Base-by-base conservation (phyloP, 306 rosid genomes). In the Dalbergia cochinchinensis region DNA sequence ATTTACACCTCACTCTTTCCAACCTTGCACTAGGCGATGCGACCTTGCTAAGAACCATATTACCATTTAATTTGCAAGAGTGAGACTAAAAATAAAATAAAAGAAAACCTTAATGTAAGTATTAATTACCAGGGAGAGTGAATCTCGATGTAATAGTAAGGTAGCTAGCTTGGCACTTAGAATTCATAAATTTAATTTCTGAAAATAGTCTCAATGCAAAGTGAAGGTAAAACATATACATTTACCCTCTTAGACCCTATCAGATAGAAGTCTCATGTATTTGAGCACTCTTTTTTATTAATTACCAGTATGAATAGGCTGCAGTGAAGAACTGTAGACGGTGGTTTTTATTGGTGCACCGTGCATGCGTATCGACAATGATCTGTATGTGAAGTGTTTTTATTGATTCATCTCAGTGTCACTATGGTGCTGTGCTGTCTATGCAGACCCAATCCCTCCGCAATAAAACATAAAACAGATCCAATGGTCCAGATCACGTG, bases 351-450 rank as follows among this genome's bases (percentile, higher is more conserved):
- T 59, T 59, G 82, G 74, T 41, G 83, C 84, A 74, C 22, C 22
- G 22, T 20, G 22, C 22, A 20, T 84, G 89, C 83, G 61, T 50
- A 75, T 87, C 11, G 45, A 50, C 33, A 50, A 26, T 26, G 31
- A 26, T 2, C 31, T 26, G 31, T 26, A 26, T 2, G 11, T 33
- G 10, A 9, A 60, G 20, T 48, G 74, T 19, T 50, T 58, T 26
- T 69, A 48, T 69, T 15, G 19, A 51, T n/a, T 13, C 76, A 18
- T 47, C 12, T 37, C 2, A 26, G 66, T 55, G 66, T 70, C 31
- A 35, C 39, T 75, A 71, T 76, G 57, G 72, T 51, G 76, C 82
- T 84, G 69, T 74, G 87, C 86, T 89, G 87, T 69, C 83, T 81
- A 83, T 77, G 55, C 66, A 51, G 69, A 66, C 63, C 48, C 57